Evolutionary conservation across 2,329 filamentous ascomycete genomes (phyloP).

Genomic region (Ophiocordyceps robertsii): DNA sequence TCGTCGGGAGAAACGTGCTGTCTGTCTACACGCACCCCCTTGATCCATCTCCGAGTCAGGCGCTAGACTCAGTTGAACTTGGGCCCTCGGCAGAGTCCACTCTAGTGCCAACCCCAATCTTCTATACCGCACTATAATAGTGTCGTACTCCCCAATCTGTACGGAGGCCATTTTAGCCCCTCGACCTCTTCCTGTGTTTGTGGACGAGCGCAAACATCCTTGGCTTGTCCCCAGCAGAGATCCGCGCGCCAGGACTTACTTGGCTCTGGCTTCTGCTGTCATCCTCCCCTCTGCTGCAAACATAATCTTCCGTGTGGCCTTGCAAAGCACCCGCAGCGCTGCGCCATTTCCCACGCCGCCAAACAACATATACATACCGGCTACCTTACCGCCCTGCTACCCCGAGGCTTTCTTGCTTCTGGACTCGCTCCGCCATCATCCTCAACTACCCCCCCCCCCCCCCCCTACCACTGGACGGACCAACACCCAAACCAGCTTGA

Average conservation of each 20-base stretch:
- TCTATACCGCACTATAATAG: constrained; percentile 26
- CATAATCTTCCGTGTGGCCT: constrained; percentile 2
- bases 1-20: neutral
- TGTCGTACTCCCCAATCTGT: constrained; percentile 22
- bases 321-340: constrained; percentile 2
- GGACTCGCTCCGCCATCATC: constrained; percentile 4
- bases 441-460: constrained; percentile 12
- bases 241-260: constrained; percentile 9
- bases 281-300: constrained; percentile 3
- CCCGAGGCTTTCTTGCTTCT: constrained; percentile 12
- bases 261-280: constrained; percentile 5
- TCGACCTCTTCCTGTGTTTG: constrained; percentile 11
- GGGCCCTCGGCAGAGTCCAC: constrained; percentile 18
- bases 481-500: constrained; percentile 13
- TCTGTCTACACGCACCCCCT: neutral
- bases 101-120: constrained; percentile 13
- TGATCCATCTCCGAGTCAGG: constrained; percentile 13
- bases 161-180: constrained; percentile 11
- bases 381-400: constrained; percentile 13
- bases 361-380: constrained; percentile 18
- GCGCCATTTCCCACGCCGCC: constrained; percentile 18
- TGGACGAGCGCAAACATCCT: constrained; percentile 10
- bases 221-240: constrained; percentile 8
- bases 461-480: constrained; percentile 12
- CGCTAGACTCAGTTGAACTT: constrained; percentile 23